phyloP scores from a whole-genome alignment of 208 protist species.

The Trypanosoma rangeli region DNA sequence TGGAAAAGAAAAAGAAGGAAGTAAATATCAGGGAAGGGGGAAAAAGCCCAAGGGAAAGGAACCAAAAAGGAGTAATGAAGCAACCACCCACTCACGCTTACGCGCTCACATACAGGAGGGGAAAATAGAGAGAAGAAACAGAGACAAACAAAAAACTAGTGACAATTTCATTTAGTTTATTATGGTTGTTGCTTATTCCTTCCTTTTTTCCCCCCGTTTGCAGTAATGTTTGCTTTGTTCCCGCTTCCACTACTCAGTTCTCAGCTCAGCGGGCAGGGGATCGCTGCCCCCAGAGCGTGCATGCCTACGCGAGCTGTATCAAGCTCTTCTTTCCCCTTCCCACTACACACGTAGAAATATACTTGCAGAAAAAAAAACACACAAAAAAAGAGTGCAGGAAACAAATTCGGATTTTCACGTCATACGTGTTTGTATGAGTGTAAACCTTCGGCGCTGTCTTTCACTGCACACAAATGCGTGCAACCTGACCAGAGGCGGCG shows the following conservation, averaged over 20 bases:
- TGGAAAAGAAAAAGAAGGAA: not conserved
- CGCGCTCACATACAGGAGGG: not conserved
- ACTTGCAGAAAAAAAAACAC: too few relatives aligned
- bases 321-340: not conserved
- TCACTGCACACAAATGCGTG: slow-evolving; percentile 14
- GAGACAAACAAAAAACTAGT: not conserved
- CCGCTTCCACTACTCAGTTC: too few relatives aligned
- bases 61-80: not conserved
- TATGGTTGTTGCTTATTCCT: too few relatives aligned
- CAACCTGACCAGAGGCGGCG: slow-evolving; percentile 83
- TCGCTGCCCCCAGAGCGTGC: too few relatives aligned
- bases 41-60: not conserved
- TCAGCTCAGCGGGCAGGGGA: too few relatives aligned
- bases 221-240: too few relatives aligned
- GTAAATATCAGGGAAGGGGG: not conserved
- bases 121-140: not conserved
- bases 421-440: not conserved
- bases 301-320: too few relatives aligned
- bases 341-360: not conserved
- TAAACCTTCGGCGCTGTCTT: not conserved
- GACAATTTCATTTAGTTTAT: too few relatives aligned
- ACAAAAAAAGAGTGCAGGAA: not conserved
- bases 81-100: not conserved
- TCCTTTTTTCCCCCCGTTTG: too few relatives aligned
- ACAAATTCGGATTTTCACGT: not conserved